Percentiles rank a stretch among this genome's conserved stretches.
Conservation (phyloP, 2,329 filamentous ascomycete species). For the Neonectria punicea region DNA sequence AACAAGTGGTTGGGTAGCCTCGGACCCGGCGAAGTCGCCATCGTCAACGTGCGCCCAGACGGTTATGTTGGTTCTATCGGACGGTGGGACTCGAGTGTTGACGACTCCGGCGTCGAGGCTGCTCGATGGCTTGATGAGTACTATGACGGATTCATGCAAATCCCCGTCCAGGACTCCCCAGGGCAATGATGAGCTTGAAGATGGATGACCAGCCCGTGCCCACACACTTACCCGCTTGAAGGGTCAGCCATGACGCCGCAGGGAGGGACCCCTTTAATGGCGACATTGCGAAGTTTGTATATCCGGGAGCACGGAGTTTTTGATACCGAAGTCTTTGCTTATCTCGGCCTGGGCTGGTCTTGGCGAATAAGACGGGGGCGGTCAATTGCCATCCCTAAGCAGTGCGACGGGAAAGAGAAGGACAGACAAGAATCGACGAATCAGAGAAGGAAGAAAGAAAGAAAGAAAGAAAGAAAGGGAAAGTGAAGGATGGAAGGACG, state of each 20-base stretch:
- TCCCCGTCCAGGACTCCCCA: constrained; percentile 49
- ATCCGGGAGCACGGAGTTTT: constrained; percentile 39
- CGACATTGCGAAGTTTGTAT: constrained; percentile 36
- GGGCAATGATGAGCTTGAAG: constrained; percentile 29
- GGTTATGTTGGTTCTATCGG: constrained; percentile 77
- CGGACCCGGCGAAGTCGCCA: constrained; percentile 65
- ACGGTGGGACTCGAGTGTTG: constrained; percentile 62
- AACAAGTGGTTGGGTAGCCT: constrained; percentile 76
- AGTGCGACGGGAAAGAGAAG: constrained; percentile 20
- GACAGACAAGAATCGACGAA: constrained; percentile 7
- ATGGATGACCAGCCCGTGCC: constrained; percentile 33
- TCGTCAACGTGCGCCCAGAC: constrained; percentile 77
- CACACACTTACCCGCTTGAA: constrained; percentile 24
- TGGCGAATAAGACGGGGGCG: constrained; percentile 8
- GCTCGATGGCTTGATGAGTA: constrained; percentile 66
- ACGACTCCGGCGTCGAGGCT: constrained; percentile 62
- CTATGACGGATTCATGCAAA: constrained; percentile 64
- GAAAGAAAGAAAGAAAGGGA: constrained; percentile 14
- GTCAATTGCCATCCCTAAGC: constrained; percentile 24
- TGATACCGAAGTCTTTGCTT: constrained; percentile 30
- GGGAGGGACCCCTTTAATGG: constrained; percentile 26
- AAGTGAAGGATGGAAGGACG: constrained; percentile 7
- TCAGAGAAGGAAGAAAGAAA: constrained; percentile 3
- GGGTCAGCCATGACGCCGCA: constrained; percentile 23
- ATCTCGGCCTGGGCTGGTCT: constrained; percentile 29